Base-by-base conservation (phyloP, 495 filamentous ascomycete species). In the Chaetomidium leptoderma region DNA sequence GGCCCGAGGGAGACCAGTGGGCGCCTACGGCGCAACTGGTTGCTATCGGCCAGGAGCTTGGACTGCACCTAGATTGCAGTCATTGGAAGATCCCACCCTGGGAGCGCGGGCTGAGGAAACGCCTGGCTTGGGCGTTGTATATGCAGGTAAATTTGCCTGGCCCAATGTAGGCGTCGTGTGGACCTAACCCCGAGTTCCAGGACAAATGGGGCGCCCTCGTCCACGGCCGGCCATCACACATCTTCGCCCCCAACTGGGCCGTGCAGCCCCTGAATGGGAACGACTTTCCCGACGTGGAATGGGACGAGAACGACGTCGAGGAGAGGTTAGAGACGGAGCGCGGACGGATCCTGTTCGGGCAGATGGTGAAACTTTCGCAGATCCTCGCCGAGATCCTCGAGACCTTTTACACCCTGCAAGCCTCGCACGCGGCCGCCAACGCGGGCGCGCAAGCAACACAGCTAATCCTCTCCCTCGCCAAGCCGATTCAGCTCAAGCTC, bases 121-220 rank as follows among this genome's bases (percentile, higher is more conserved):
- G 91, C 26, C 76, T 96, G 33, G 92, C 88, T 56, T 95, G 91
- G 90, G 91, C 89, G 3, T 74, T 96, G 58, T 96, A 90, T 66
- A 89, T 91, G 84, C 60, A 63, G 60, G 60, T 63, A 13, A 30
- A 56, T 47, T n/a, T 35, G 6, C 14, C n/a, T n/a, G 1, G 21
- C 9, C 7, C 9, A 19, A 2, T n/a, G 4, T 14, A n/a, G n/a
- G 1, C 17, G 33, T 29, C 14, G 1, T 50, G 4, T 51, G 29
- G 11, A 27, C 3, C 30, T 59, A 4, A 43, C 27, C 36, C 35
- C 14, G 26, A n/a, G 4, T 32, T 23, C 11, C 88, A 95, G 66
- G 91, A 96, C 65, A 95, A 93, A 74, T 96, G 91, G 91, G 87
- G 87, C 36, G 86, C 88, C 26, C 74, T 96, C n/a, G 83, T 91